These are phyloP conservation scores for Gnomoniopsis smithogilvyi DNA, from an alignment of 2,329 filamentous ascomycete genomes.

Conservation along the genomic window DNA sequence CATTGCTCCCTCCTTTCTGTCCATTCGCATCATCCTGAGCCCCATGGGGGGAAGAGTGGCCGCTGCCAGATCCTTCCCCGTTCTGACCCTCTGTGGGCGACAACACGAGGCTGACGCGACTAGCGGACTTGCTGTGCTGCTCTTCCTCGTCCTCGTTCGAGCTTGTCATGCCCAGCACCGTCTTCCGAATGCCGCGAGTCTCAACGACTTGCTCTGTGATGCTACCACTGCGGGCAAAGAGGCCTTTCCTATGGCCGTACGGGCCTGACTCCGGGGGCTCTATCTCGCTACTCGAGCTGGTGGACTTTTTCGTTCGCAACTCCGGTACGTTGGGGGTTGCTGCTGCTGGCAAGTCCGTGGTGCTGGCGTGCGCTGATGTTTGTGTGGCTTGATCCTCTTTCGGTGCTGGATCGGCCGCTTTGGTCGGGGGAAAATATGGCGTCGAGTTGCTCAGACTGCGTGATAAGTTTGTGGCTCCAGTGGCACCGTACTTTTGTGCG, in stretches of 20 bases:
- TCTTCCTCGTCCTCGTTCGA: slow-evolving; percentile 31
- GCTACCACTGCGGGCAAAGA: slow-evolving; percentile 64
- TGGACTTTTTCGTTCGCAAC: slow-evolving; percentile 7
- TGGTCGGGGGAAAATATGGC: slow-evolving; percentile 23
- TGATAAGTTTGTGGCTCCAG: slow-evolving; percentile 22
- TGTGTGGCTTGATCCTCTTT: slow-evolving; percentile 25
- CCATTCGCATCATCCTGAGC: background rate
- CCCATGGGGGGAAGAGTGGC: slow-evolving; percentile 24
- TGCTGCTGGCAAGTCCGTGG: slow-evolving; percentile 3
- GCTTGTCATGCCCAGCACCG: slow-evolving; percentile 53
- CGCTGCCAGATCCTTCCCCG: slow-evolving; percentile 1
- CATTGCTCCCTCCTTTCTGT: slow-evolving; percentile 11
- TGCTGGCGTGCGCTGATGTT: slow-evolving; percentile 14
- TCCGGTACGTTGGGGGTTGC: slow-evolving; percentile 8
- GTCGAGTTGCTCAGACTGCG: slow-evolving; percentile 16
- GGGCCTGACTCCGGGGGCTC: slow-evolving; percentile 10
- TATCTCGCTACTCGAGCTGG: slow-evolving; percentile 18
- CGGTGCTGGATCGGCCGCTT: slow-evolving; percentile 21
- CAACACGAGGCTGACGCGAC: background rate
- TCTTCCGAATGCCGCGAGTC: slow-evolving; percentile 69
- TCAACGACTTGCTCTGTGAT: slow-evolving; percentile 79
- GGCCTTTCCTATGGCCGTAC: slow-evolving; percentile 10
- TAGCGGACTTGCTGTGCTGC: slow-evolving; percentile 11
- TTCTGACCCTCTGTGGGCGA: slow-evolving; percentile 18
- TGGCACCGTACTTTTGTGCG: slow-evolving; percentile 51